Evolutionary conservation across 495 filamentous ascomycete genomes (phyloP).

Genomic region (Aspergillus leporis): DNA sequence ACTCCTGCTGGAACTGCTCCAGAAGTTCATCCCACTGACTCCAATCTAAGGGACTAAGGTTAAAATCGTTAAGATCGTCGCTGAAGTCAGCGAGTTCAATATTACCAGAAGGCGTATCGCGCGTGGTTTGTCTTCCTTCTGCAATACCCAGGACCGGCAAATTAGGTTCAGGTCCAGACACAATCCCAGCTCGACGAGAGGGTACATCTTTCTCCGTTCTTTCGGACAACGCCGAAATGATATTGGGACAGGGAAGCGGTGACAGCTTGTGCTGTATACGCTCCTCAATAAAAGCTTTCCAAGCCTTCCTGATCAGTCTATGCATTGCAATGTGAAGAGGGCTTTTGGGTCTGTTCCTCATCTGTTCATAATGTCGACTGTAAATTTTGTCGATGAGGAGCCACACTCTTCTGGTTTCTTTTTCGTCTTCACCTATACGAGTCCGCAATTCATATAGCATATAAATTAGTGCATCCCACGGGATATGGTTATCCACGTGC

Average conservation of each 20-base stretch:
- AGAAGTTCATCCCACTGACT: conserved; percentile 37
- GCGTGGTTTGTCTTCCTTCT: conserved; percentile 9
- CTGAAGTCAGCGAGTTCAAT: neutral
- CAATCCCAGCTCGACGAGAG: neutral
- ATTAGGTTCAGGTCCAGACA: neutral
- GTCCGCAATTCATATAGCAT: conserved; percentile 41
- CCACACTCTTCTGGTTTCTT: conserved; percentile 37
- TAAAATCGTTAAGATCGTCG: conserved; percentile 11
- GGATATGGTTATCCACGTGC: conserved; percentile 41
- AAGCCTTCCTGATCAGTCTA: conserved; percentile 39
- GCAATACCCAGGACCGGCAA: neutral
- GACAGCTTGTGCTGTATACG: conserved; percentile 21
- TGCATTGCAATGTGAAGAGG: conserved; percentile 38
- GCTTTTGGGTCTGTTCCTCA: conserved; percentile 20
- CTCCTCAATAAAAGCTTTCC: conserved; percentile 32
- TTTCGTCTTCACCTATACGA: conserved; percentile 26
- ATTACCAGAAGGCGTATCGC: conserved; percentile 5
- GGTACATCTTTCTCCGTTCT: neutral
- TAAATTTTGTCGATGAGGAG: conserved; percentile 32
- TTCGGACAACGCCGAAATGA: conserved; percentile 17
- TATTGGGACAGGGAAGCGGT: conserved; percentile 29
- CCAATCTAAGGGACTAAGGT: conserved; percentile 36
- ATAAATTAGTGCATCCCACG: conserved; percentile 44
- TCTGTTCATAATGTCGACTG: conserved; percentile 24
- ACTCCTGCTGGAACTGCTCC: conserved; percentile 27